Evolutionary conservation across 768 basidiomycete genomes (phyloP), one percentile per base, ranked within the genome.

Genomic region (Leccinum boreale): DNA sequence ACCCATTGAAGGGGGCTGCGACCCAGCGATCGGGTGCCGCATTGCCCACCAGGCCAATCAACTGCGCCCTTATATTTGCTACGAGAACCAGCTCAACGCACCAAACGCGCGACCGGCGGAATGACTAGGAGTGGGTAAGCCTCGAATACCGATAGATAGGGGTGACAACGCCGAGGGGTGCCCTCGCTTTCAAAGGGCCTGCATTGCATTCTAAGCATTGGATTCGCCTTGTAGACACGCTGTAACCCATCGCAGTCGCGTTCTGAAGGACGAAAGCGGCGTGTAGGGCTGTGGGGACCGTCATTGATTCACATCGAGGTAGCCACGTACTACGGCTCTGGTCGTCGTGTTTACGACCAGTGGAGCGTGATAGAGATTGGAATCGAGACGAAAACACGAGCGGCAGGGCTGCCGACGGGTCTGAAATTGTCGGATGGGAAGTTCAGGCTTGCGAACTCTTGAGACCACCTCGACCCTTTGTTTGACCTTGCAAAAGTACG

Each of bases 191-290:
- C 31, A 12, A 33, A 33, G 50, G 42, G 39, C 9, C 14, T 44
- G 48, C 9, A 15, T 61, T 55, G 42, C 54, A n/a, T 55, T 39
- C 9, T 9, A 23, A 48, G 56, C 53, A 17, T 50, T 58, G 57
- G 19, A 26, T 45, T 36, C 14, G 48, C 49, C 42, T 42, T 33
- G 64, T 39, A 26, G 55, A 33, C 61, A 60, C 29, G 49, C 56
- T 52, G 39, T 9, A 28, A 39, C 48, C 35, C 46, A 39, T 44
- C 33, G 46, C 50, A 19, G 42, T 49, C 50, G 54, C 54, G 29
- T 51, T 64, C 49, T 26, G 52, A 52, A 60, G 49, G 55, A 52
- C 23, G 62, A 15, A 62, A 44, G 54, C 42, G 60, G 59, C 59
- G 50, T 67, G 63, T 58, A 49, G 44, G 55, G 56, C 52, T 65